Evolutionary conservation across 2,329 filamentous ascomycete species (phyloP).

Genomic region (Aspergillus pseudonomiae): DNA sequence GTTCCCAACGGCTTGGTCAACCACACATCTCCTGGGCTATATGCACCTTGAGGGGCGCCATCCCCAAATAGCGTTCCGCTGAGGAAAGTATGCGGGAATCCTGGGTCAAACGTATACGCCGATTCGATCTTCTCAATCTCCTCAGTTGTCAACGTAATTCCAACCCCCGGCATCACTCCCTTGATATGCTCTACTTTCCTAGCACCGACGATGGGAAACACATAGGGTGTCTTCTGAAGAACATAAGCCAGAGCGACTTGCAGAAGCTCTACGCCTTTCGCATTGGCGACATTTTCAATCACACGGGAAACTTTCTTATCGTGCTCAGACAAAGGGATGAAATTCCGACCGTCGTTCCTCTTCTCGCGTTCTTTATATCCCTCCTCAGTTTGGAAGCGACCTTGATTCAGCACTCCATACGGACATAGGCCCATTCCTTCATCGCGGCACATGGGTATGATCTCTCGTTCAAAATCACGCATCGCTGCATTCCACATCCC

Average conservation of each 20-base stretch:
- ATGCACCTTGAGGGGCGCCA: neutral
- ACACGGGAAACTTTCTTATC: slow-evolving; percentile 21
- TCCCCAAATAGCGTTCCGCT: neutral
- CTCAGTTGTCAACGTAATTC: slow-evolving; percentile 52
- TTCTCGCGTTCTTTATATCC: slow-evolving; percentile 29
- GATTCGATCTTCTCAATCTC: slow-evolving; percentile 59
- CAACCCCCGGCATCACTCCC: slow-evolving; percentile 58
- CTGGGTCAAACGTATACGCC: slow-evolving; percentile 55
- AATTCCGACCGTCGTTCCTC: slow-evolving; percentile 26
- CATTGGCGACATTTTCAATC: slow-evolving; percentile 10
- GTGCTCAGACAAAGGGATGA: slow-evolving; percentile 12
- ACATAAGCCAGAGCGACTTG: slow-evolving; percentile 54
- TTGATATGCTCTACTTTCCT: slow-evolving; percentile 55
- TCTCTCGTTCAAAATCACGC: slow-evolving; percentile 71
- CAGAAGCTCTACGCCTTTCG: slow-evolving; percentile 12
- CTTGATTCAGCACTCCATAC: slow-evolving; percentile 48
- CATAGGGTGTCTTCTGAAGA: slow-evolving; percentile 50
- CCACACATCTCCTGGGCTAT: neutral
- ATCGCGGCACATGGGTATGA: slow-evolving; percentile 65
- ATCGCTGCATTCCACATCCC: slow-evolving; percentile 63
- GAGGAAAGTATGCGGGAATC: slow-evolving; percentile 51
- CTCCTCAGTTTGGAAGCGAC: slow-evolving; percentile 47
- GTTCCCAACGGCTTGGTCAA: neutral
- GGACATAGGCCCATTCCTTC: slow-evolving; percentile 66
- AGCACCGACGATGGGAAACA: slow-evolving; percentile 57